These are phyloP conservation scores for Takashimella koratensis DNA, from an alignment of 1,284 basidiomycete species.

Conservation along the genomic window DNA sequence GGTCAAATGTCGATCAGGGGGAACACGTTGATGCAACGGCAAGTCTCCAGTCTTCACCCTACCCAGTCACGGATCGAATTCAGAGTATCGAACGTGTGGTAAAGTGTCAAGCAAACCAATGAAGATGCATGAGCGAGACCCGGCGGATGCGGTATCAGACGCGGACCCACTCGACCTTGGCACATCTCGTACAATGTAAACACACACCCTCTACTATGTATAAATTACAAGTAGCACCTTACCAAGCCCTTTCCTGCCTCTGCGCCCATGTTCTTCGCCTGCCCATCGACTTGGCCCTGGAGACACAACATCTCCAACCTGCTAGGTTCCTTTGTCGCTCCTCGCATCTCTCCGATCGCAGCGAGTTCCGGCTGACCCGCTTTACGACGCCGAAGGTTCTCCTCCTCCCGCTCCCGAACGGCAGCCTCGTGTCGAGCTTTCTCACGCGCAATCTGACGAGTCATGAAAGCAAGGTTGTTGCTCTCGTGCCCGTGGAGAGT, in stretches of 20 bases:
- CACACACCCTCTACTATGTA: too few species aligned
- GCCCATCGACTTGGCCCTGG: slow-evolving; percentile 81
- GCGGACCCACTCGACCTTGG: too few species aligned
- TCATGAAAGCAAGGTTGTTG: slow-evolving; percentile 88
- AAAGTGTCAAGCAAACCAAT: too few species aligned
- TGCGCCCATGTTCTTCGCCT: slow-evolving; percentile 69
- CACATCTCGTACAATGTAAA: too few species aligned
- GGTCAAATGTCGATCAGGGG: too few species aligned
- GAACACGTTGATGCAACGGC: too few species aligned
- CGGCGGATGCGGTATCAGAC: too few species aligned
- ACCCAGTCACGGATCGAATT: too few species aligned
- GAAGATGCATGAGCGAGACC: too few species aligned
- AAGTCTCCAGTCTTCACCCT: too few species aligned
- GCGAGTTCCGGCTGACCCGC: slow-evolving; percentile 84
- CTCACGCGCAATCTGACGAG: slow-evolving; percentile 87
- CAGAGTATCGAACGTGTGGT: too few species aligned
- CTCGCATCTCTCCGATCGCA: slow-evolving; percentile 73
- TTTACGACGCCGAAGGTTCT: slow-evolving; percentile 75
- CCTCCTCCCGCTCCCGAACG: slow-evolving; percentile 80
- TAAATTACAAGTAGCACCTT: slow-evolving; percentile 47
- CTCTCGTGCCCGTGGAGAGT: slow-evolving; percentile 86
- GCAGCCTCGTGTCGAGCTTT: slow-evolving; percentile 75
- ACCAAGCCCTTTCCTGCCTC: slow-evolving; percentile 58
- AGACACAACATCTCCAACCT: slow-evolving; percentile 83
- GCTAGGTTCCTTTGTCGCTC: slow-evolving; percentile 86